These are phyloP conservation scores for Acanthamoeba healyi DNA, from an alignment of 208 protist genomes.

Conservation along the genomic window DNA sequence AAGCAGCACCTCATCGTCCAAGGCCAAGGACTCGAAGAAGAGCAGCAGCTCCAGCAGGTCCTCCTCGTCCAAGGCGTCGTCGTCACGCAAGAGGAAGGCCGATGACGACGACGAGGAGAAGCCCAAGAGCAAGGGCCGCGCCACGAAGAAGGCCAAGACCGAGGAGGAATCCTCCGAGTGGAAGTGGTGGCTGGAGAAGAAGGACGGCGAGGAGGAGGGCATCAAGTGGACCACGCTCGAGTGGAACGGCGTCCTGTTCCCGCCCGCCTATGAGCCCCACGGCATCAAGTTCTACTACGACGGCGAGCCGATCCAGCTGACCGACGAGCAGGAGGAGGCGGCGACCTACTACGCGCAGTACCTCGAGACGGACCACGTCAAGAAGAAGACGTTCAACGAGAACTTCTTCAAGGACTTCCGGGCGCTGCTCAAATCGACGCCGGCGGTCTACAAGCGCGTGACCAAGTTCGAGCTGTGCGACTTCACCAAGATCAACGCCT, in stretches of 20 bases:
- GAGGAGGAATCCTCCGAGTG: slow-evolving; percentile 60
- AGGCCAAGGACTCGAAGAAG: not conserved
- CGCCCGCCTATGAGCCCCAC: slow-evolving; percentile 97
- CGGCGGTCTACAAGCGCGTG: slow-evolving; percentile 91
- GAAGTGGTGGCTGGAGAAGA: slow-evolving; percentile 73
- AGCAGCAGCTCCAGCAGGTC: slow-evolving; percentile 34
- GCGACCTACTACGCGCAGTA: slow-evolving; percentile 98
- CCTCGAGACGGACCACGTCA: slow-evolving; percentile 95
- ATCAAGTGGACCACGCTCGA: slow-evolving; percentile 95
- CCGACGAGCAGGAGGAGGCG: slow-evolving; percentile 97
- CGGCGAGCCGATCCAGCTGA: slow-evolving; percentile 93
- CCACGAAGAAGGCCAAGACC: slow-evolving; percentile 66
- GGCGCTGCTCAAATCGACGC: slow-evolving; percentile 89
- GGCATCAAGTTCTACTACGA: slow-evolving; percentile 97
- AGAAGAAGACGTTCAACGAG: slow-evolving; percentile 95
- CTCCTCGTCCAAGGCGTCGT: not conserved
- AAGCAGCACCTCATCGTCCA: not conserved
- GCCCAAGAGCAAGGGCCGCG: slow-evolving; percentile 18
- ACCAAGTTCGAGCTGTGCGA: slow-evolving; percentile 96
- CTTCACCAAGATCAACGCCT: slow-evolving; percentile 97
- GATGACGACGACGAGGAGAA: slow-evolving; percentile 43
- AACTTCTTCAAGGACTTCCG: slow-evolving; percentile 98
- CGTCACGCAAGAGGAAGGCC: slow-evolving; percentile 65
- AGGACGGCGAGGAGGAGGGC: slow-evolving; percentile 76
- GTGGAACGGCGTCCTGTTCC: slow-evolving; percentile 98